A percentile compares a stretch with the other conserved stretches of the same genome.
These are phyloP conservation scores for Paramecium sonneborni DNA, from an alignment of 73 alveolate species.

Conservation along the genomic window DNA sequence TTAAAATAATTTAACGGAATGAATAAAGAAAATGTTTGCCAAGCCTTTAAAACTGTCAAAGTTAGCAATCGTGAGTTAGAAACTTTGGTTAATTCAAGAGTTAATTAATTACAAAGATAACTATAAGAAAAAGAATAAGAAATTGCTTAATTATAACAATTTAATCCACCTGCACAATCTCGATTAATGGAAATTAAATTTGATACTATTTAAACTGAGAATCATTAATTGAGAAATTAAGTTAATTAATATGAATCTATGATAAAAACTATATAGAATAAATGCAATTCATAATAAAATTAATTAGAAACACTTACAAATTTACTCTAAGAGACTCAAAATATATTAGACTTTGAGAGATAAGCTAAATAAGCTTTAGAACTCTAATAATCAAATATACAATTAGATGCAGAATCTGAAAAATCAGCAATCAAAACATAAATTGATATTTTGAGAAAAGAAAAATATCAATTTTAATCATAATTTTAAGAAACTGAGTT, in stretches of 20 bases:
- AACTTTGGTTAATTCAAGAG: not conserved
- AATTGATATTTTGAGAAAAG: not conserved
- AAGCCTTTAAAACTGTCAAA: conserved; percentile 8
- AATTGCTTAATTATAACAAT: not conserved
- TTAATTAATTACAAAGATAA: not conserved
- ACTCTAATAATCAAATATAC: not conserved
- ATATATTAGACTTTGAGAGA: not conserved
- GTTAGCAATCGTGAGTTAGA: conserved; percentile 1
- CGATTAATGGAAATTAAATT: not conserved
- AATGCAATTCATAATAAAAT: not conserved
- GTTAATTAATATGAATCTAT: not conserved
- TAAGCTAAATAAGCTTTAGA: not conserved
- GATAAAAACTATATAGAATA: not conserved
- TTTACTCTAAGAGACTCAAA: not conserved
- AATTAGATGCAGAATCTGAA: conserved; percentile 13
- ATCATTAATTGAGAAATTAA: not conserved
- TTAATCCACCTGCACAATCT: not conserved
- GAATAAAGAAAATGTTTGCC: conserved; percentile 29
- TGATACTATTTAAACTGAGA: not conserved
- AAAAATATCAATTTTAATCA: not conserved
- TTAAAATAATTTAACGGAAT: conserved; percentile 21
- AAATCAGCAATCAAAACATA: not conserved
- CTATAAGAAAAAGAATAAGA: conserved; percentile 9
- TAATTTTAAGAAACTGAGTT: conserved; percentile 5
- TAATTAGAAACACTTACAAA: not conserved